A percentile compares a stretch with the other conserved stretches of the same genome.
These are phyloP conservation scores for Fusarium tanahbumbuense DNA, from an alignment of 2,329 filamentous ascomycete species.

Conservation along the genomic window DNA sequence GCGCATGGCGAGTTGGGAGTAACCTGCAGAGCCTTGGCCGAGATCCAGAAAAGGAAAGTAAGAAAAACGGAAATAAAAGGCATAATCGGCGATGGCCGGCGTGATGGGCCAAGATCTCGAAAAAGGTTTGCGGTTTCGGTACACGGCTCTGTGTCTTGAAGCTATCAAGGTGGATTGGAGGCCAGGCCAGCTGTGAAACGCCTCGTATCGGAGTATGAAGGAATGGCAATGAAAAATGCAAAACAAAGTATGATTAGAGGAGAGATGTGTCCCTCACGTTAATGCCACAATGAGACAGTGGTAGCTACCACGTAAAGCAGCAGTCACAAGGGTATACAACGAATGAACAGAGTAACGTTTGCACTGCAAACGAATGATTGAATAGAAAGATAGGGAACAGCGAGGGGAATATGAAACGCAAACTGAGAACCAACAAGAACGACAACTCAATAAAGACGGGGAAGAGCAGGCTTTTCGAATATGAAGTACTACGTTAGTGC, in stretches of 20 bases:
- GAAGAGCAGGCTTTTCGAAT: slow-evolving; percentile 13
- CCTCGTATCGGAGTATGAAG: slow-evolving; percentile 4
- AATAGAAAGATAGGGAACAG: slow-evolving; percentile 1
- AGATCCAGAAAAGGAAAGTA: slow-evolving; percentile 11
- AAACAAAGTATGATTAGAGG: slow-evolving; percentile 1
- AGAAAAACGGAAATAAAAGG: slow-evolving; percentile 9
- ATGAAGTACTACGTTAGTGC: slow-evolving; percentile 13
- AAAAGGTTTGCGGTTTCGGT: slow-evolving; percentile 11
- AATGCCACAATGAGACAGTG: slow-evolving; percentile 16
- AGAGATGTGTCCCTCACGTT: slow-evolving; percentile 25
- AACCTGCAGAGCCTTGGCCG: slow-evolving; percentile 60
- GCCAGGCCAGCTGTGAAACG: slow-evolving; percentile 41
- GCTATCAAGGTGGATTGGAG: slow-evolving; percentile 12
- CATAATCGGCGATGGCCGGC: slow-evolving; percentile 7
- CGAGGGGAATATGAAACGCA: slow-evolving; percentile 12
- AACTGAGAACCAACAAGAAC: slow-evolving; percentile 15
- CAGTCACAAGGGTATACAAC: not conserved
- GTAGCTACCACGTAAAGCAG: not conserved
- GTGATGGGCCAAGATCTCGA: slow-evolving; percentile 11
- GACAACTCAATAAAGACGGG: not conserved
- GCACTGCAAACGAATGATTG: slow-evolving; percentile 14
- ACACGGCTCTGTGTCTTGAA: not conserved
- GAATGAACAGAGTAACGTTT: not conserved
- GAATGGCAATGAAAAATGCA: not conserved
- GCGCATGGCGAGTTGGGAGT: slow-evolving; percentile 66